These are phyloP conservation scores for Cyphellophora attinorum DNA, from an alignment of 2,329 filamentous ascomycete genomes.

Conservation along the genomic window DNA sequence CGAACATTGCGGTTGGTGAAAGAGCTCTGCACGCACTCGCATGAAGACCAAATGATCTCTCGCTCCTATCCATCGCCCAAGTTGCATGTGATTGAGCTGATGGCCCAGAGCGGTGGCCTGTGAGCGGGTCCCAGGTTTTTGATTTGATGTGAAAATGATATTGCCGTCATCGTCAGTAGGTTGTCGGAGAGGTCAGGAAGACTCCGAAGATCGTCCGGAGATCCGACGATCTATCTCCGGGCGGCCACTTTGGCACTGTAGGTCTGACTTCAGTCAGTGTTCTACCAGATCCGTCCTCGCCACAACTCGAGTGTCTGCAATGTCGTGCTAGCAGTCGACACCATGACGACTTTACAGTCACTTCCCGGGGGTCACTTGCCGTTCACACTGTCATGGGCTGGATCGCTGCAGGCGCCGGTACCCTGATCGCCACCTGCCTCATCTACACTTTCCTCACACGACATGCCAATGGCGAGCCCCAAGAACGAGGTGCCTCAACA, in stretches of 20 bases:
- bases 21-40: no score
- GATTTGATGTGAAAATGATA: no score
- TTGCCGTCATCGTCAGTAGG: no score
- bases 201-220: not conserved
- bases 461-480: not conserved
- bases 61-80: no score
- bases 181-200: no score
- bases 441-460: conserved; percentile 8
- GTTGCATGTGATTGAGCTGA: no score
- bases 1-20: no score
- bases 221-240: not conserved
- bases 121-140: no score
- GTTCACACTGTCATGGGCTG: conserved; percentile 12
- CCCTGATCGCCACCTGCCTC: conserved; percentile 11
- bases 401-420: conserved; percentile 10
- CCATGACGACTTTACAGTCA: not conserved
- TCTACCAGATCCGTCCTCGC: not conserved
- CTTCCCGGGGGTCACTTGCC: not conserved
- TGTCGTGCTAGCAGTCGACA: not conserved
- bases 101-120: no score
- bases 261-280: no score
- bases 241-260: not conserved
- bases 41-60: no score
- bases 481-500: not conserved
- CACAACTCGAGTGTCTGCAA: not conserved